A percentile compares a stretch with the other conserved stretches of the same genome.
Evolutionary conservation across 106 monocot genomes (phyloP).

Genomic region (Dioscorea alata): DNA sequence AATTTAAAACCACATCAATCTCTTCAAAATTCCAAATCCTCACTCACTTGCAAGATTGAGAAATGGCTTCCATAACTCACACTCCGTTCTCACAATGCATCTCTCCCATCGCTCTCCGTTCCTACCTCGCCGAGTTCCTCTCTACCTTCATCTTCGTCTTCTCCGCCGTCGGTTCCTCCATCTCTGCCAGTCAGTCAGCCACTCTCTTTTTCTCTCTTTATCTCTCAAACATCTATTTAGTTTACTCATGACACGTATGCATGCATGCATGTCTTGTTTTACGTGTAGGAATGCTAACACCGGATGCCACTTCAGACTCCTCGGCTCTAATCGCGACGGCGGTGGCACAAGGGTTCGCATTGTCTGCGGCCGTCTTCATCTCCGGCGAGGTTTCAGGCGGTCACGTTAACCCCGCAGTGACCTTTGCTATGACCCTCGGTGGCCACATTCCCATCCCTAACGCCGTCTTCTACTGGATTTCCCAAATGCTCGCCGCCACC

Average conservation of each 20-base stretch:
- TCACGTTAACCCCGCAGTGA: conserved; percentile 86
- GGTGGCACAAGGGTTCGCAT: conserved; percentile 58
- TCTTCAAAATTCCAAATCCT: not conserved
- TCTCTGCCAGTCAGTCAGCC: conserved; percentile 60
- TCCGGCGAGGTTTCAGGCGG: conserved; percentile 74
- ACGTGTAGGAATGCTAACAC: conserved; percentile 65
- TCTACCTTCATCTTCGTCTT: conserved; percentile 90
- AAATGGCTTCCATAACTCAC: conserved; percentile 45
- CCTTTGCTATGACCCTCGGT: conserved; percentile 58
- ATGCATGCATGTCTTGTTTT: not conserved
- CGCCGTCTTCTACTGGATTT: conserved; percentile 61
- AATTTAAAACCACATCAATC: not conserved
- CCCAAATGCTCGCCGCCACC: conserved; percentile 57
- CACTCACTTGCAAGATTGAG: not conserved
- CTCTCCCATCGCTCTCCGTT: conserved; percentile 51
- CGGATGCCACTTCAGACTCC: conserved; percentile 50
- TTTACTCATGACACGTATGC: not conserved
- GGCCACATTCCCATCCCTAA: conserved; percentile 50
- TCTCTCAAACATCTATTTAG: not conserved
- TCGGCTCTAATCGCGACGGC: conserved; percentile 70
- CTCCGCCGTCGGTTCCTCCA: conserved; percentile 59
- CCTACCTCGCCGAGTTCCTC: conserved; percentile 88
- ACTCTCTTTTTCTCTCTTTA: not conserved
- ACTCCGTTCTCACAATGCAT: conserved; percentile 40
- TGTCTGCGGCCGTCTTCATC: conserved; percentile 66